Base-by-base conservation (phyloP, 1,284 basidiomycete genomes). In the Inonotus obliquus region DNA sequence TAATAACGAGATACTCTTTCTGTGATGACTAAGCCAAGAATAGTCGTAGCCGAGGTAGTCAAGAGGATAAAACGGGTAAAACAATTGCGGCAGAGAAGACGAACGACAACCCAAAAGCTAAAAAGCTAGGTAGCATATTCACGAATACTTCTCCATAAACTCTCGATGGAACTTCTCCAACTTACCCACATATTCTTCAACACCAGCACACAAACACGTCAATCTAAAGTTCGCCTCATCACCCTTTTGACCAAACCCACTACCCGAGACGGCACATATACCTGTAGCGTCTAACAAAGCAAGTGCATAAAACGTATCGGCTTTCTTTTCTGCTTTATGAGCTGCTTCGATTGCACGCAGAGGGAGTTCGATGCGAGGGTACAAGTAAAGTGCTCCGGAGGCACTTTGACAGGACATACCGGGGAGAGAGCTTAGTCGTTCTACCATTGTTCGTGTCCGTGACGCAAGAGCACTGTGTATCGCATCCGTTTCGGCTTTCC, bases 211-310 rank as follows among this genome's bases (percentile, higher is more conserved):
- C 65, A 96, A 75, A 65, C 93, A 95, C 11, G 93, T 95, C 72
- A 95, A 74, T 48, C 95, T 79, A 70, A 96, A 89, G 75, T 98
- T 94, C 74, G 86, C 87, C 69, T 94, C 89, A 37, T 89, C 92
- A 54, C 87, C 84, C 74, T 83, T 87, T 78, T 97, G 95, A 2
- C 95, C 94, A 70, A 98, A 97, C 7, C 95, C 95, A 59, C 86
- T 88, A 0, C 95, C 95, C 7, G 94, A 91, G 1, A 97, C 91
- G 23, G 93, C 92, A 69, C 94, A 97, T 68, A 97, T 96, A 35
- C 95, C 95, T 0, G 94, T 96, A 66, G 85, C 83, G 66, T 96
- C 91, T 55, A 98, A 78, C 60, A 98, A 72, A 66, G 83, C 84
- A 59, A 96, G 77, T 35, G 92, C 84, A 71, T 98, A 98, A 71